phyloP scores from a whole-genome alignment of 495 filamentous ascomycete genomes.

The Neurospora tetrasperma region DNA sequence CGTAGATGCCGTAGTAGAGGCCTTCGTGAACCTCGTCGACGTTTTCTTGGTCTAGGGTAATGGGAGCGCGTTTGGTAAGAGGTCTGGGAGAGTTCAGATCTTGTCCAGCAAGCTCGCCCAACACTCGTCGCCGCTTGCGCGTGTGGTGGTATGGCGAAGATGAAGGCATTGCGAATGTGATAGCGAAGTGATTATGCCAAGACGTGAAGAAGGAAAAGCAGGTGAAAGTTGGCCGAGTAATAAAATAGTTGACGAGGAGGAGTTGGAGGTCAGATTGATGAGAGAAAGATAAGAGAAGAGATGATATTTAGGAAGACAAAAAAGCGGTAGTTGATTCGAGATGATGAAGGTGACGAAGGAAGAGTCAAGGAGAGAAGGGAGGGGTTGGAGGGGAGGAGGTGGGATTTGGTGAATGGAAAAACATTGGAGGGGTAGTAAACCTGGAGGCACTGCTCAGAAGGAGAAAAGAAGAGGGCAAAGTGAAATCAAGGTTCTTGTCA shows the following conservation, averaged over 20 bases:
- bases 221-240: neutral
- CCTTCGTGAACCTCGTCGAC: slow-evolving; percentile 7
- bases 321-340: neutral
- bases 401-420: neutral
- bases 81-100: slow-evolving; percentile 13
- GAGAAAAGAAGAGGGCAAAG: neutral
- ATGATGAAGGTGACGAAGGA: neutral
- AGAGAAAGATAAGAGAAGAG: neutral
- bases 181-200: neutral
- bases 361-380: neutral
- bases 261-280: neutral
- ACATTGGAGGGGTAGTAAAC: neutral
- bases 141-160: neutral
- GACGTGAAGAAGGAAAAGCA: neutral
- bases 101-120: slow-evolving; percentile 12
- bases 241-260: neutral
- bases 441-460: neutral
- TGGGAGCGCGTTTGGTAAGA: slow-evolving; percentile 11
- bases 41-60: slow-evolving; percentile 20
- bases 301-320: neutral
- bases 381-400: neutral
- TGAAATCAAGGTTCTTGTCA: neutral
- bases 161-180: neutral
- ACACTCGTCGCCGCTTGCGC: slow-evolving; percentile 1
- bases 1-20: slow-evolving; percentile 12